Base-by-base conservation (phyloP, 2,329 filamentous ascomycete species). In the Diaporthe ilicicola region DNA sequence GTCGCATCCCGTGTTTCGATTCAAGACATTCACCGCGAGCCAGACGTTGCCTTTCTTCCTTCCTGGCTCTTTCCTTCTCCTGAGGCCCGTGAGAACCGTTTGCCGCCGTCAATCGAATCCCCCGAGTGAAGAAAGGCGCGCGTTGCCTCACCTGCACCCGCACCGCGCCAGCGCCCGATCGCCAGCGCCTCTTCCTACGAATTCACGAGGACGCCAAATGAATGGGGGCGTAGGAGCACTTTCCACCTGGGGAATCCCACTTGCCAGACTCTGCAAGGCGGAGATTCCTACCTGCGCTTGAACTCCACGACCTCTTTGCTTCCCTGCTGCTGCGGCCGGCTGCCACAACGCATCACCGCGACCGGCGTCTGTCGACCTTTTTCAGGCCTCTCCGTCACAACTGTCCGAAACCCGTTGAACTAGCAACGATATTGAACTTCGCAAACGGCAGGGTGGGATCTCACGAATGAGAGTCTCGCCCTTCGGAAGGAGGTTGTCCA, bases 381-480 rank as follows among this genome's bases (percentile, higher is more conserved):
- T 10, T 24, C 44, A 34, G 59, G 44, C 44, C 22, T 64, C 29
- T 19, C 8, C 44, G 50, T 64, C 59, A 44, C 59, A 29, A 64
- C n/a, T 19, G 19, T n/a, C 29, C n/a, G 17, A 4, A 8, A 53
- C 42, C 10, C 39, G 13, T 12, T n/a, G 27, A 19, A 44, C 9
- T 27, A 9, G 48, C 24, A 34, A 64, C 48, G 42, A 53, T 24
- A 32, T 56, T 51, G 56, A 64, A 37, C 42, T 29, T 32, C 42
- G 55, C 64, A 53, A 53, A 51, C 56, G 69, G 71, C 65, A 73
- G 71, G 71, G 71, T 73, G 71, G 69, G 71, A 68, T 65, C 71
- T 73, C 69, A 39, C 65, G 72, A 64, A 73, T 73, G 70, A 69
- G 72, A 70, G 61, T 73, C 69, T 70, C 73, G 72, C 61, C 71